These are phyloP conservation scores for Aspergillus olivimuriae DNA, from an alignment of 495 filamentous ascomycete species.

Conservation along the genomic window DNA sequence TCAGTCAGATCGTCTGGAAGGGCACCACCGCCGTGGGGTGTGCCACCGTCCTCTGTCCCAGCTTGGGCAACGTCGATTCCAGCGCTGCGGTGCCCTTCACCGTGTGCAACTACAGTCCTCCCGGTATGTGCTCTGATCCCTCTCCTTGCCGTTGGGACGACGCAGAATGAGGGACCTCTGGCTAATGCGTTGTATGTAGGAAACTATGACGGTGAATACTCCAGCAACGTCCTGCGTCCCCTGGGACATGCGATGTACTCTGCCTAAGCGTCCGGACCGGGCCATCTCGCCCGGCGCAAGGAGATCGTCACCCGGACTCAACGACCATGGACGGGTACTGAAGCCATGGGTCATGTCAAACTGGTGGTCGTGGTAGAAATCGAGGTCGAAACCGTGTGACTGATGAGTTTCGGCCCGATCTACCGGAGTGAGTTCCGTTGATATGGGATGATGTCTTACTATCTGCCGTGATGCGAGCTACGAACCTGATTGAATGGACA, in stretches of 20 bases:
- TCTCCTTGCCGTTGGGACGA: too few species aligned
- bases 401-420: too few species aligned
- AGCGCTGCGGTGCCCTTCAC: conserved; percentile 51
- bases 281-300: neutral
- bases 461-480: conserved; percentile 3
- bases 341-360: neutral
- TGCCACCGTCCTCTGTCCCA: conserved; percentile 50
- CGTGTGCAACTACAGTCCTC: conserved; percentile 83
- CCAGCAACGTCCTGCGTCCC: conserved; percentile 52
- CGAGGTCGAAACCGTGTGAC: neutral
- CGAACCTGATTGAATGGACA: conserved; percentile 6
- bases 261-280: conserved; percentile 15
- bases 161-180: too few species aligned
- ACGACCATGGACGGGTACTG: neutral
- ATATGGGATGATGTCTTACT: neutral
- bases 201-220: conserved; percentile 63
- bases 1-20: conserved; percentile 88
- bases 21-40: conserved; percentile 67
- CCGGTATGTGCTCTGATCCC: conserved; percentile 41
- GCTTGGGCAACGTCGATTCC: conserved; percentile 40
- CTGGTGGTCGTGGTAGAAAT: neutral
- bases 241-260: conserved; percentile 28
- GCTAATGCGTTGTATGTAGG: conserved; percentile 40
- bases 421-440: neutral
- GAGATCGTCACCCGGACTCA: neutral